phyloP scores from a whole-genome alignment of 495 filamentous ascomycete genomes.

The Aspergillus taichungensis region DNA sequence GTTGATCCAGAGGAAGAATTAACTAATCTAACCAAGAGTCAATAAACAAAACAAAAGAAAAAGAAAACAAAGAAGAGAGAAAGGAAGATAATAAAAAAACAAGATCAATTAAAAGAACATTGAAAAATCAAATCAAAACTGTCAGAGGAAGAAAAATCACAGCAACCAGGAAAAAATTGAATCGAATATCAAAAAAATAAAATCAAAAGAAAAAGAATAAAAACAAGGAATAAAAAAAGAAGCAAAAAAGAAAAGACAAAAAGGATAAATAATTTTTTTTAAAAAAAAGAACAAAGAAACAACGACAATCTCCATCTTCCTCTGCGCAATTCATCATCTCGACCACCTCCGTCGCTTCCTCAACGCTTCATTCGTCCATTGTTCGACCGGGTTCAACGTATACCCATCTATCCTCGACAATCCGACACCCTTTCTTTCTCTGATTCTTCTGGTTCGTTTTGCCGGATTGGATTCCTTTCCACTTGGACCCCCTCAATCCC shows the following conservation, averaged over 20 bases:
- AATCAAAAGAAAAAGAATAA: too few species aligned
- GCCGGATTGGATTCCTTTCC: constrained; percentile 3
- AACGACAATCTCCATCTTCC: constrained; percentile 5
- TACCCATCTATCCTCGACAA: constrained; percentile 11
- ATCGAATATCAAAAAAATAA: too few species aligned
- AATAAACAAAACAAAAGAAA: background rate
- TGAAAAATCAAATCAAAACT: background rate
- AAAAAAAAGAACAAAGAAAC: constrained; percentile 6
- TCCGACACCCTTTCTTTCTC: constrained; percentile 7
- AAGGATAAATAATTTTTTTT: background rate
- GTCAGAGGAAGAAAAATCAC: background rate
- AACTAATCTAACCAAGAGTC: background rate
- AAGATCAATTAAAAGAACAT: too few species aligned
- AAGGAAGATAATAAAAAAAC: background rate
- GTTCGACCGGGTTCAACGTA: constrained; percentile 2
- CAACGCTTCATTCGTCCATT: constrained; percentile 6
- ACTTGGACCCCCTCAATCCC: constrained; percentile 6
- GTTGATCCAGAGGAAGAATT: background rate
- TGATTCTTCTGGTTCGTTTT: constrained; percentile 5
- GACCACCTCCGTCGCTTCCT: constrained; percentile 6
- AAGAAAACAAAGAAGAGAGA: background rate
- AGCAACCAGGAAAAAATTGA: background rate
- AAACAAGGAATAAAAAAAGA: background rate
- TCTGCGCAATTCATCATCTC: constrained; percentile 1
- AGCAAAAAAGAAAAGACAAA: constrained; percentile 1